Percentiles rank a stretch among this genome's conserved stretches.
These are phyloP conservation scores for Pezicula neosporulosa DNA, from an alignment of 2,329 filamentous ascomycete species.

Conservation along the genomic window DNA sequence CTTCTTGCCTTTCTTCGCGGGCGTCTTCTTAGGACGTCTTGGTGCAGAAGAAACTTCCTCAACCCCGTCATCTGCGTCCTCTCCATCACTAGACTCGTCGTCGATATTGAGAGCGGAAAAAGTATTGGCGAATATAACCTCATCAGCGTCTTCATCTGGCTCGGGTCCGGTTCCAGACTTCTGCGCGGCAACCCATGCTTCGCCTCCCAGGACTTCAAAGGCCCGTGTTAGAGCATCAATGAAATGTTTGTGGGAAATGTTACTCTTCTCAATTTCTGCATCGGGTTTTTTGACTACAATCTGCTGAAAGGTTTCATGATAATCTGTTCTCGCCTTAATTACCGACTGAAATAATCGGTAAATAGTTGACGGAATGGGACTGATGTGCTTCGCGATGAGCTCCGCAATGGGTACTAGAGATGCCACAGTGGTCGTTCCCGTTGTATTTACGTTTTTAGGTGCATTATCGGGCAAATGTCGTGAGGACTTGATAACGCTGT, in stretches of 20 bases:
- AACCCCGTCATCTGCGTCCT: slow-evolving; percentile 12
- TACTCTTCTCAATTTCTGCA: slow-evolving; percentile 13
- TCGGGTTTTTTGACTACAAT: slow-evolving; percentile 7
- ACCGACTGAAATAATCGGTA: slow-evolving; percentile 32
- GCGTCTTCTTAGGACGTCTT: slow-evolving; percentile 14
- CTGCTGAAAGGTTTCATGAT: slow-evolving; percentile 7
- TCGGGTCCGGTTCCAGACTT: slow-evolving; percentile 18
- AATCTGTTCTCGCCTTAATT: slow-evolving; percentile 8
- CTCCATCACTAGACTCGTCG: slow-evolving; percentile 9
- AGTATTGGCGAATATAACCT: slow-evolving; percentile 21
- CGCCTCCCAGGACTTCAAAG: slow-evolving; percentile 10
- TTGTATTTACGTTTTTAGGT: slow-evolving; percentile 29
- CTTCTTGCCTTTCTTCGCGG: slow-evolving; percentile 20
- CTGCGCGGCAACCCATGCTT: slow-evolving; percentile 19
- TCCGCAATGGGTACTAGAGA: slow-evolving; percentile 34
- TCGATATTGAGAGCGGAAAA: slow-evolving; percentile 23
- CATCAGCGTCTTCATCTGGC: neutral
- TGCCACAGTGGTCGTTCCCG: slow-evolving; percentile 33
- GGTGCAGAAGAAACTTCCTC: slow-evolving; percentile 4
- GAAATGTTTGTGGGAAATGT: slow-evolving; percentile 11
- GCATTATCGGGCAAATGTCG: slow-evolving; percentile 3
- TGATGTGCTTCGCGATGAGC: slow-evolving; percentile 34
- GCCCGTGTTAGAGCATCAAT: slow-evolving; percentile 11
- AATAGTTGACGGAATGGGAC: slow-evolving; percentile 30
- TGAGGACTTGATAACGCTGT: slow-evolving; percentile 29